These are phyloP conservation scores for Suhomyces faveliae DNA, from an alignment of 805 yeast species.

Conservation along the genomic window DNA sequence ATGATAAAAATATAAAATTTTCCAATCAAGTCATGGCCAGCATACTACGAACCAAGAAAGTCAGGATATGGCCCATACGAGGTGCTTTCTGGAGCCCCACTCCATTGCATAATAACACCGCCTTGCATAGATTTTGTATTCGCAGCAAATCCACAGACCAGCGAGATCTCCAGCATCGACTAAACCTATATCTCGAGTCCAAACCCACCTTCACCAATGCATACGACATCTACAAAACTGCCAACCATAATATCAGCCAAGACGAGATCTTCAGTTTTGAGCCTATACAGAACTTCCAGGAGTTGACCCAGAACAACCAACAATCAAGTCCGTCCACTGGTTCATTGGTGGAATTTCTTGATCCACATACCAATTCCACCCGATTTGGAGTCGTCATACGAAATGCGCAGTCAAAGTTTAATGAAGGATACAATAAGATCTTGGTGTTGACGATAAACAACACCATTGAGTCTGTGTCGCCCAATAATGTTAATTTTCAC, in stretches of 20 bases:
- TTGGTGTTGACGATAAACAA: conserved; percentile 34
- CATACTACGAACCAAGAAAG: neutral
- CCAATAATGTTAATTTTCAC: conserved; percentile 32
- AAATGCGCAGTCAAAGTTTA: conserved; percentile 31
- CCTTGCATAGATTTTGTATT: neutral
- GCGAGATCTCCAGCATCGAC: conserved; percentile 6
- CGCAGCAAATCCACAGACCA: conserved; percentile 1
- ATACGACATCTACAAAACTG: conserved; percentile 3
- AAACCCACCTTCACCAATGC: conserved; percentile 7
- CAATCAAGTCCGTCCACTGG: conserved; percentile 28
- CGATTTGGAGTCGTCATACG: conserved; percentile 39
- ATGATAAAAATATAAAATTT: neutral
- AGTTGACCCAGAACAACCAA: conserved; percentile 16
- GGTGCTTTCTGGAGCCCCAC: neutral
- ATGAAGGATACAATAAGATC: conserved; percentile 30
- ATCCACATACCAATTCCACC: conserved; percentile 13
- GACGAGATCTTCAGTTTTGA: neutral
- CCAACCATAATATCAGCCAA: neutral
- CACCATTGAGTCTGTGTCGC: conserved; percentile 23
- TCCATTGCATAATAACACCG: no score
- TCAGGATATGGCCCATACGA: neutral
- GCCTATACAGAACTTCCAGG: conserved; percentile 11
- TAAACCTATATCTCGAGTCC: conserved; percentile 7
- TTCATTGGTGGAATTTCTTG: conserved; percentile 37
- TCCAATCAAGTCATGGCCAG: neutral